Conservation (phyloP, 805 yeast genomes). For the Ogataea saltuana region DNA sequence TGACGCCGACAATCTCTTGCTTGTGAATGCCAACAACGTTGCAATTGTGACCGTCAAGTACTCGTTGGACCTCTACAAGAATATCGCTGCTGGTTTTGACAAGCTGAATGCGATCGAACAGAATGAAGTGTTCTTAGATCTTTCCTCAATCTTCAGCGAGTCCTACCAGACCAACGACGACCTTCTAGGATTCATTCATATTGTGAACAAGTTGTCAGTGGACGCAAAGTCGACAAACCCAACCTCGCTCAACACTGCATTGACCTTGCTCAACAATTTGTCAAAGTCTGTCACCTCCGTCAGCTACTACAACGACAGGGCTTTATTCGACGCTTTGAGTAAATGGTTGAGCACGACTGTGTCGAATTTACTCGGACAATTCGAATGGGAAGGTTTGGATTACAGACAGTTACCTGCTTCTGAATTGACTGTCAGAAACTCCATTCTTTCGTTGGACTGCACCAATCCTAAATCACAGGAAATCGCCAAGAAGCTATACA, state of each 20-base stretch:
- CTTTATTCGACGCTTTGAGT: conserved; percentile 10
- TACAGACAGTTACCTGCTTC: conserved; percentile 26
- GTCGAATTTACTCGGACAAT: conserved; percentile 30
- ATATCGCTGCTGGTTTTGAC: conserved; percentile 29
- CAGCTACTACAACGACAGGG: conserved; percentile 23
- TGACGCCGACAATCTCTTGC: conserved; percentile 31
- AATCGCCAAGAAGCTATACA: conserved; percentile 45
- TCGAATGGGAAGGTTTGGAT: conserved; percentile 39
- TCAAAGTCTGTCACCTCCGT: conserved; percentile 32
- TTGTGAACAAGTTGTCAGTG: conserved; percentile 33
- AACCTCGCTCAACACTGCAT: conserved; percentile 38
- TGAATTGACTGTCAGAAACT: conserved; percentile 47
- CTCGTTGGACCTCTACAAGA: conserved; percentile 28
- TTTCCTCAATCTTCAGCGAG: conserved; percentile 41
- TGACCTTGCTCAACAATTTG: conserved; percentile 36
- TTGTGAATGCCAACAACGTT: conserved; percentile 45
- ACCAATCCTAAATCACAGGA: conserved; percentile 30
- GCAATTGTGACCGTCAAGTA: conserved; percentile 55
- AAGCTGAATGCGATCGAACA: conserved; percentile 36
- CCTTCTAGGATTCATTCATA: conserved; percentile 35
- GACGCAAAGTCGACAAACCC: conserved; percentile 31
- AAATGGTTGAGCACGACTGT: conserved; percentile 22
- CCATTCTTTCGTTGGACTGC: conserved; percentile 43
- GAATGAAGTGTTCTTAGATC: conserved; percentile 40
- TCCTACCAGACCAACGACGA: conserved; percentile 33